Base-by-base conservation (phyloP, 2,329 filamentous ascomycete species). In the Cladosporium sp. region DNA sequence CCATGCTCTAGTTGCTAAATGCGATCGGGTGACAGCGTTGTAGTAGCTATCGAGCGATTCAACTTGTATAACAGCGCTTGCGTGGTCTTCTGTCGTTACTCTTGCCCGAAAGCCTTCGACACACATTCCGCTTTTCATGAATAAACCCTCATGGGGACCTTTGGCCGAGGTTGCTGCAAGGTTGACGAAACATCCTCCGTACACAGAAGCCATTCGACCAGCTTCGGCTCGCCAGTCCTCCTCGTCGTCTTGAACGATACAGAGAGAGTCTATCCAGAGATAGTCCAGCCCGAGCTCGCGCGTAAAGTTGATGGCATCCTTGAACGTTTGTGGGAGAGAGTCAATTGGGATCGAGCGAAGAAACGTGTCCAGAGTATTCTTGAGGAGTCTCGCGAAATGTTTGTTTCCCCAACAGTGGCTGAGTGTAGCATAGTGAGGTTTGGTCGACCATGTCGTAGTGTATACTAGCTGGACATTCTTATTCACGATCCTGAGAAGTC, bases 211-310 rank as follows among this genome's bases (percentile, higher is more conserved):
- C 59, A 60, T 60, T 14, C 17, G 34, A 3, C 54, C 28, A 15
- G 43, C 14, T 36, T 60, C 59, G 5, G 30, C 8, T n/a, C 28
- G n/a, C 56, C 59, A 64, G 43, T 65, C 62, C 25, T 59, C 63
- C 9, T 37, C 42, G 45, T 52, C 47, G 20, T 58, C 60, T 51
- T 61, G 61, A 34, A 63, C 39, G 17, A 61, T 61, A 45, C 61
- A 63, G 9, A 63, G 60, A n/a, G 55, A 34, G 22, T 63, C 61
- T n/a, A 61, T 61, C 61, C 61, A 63, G 22, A 62, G 30, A 40
- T 63, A 60, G 12, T 20, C 36, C 11, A 58, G 15, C 5, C 51
- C 51, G 14, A 60, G 34, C 6, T 14, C 30, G 5, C 51, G 22
- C 3, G 49, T 55, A 49, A 50, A 25, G n/a, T 36, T 9, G 5